A percentile compares a stretch with the other conserved stretches of the same genome.
phyloP scores from a whole-genome alignment of 306 rosid species.

The Quercus alba region DNA sequence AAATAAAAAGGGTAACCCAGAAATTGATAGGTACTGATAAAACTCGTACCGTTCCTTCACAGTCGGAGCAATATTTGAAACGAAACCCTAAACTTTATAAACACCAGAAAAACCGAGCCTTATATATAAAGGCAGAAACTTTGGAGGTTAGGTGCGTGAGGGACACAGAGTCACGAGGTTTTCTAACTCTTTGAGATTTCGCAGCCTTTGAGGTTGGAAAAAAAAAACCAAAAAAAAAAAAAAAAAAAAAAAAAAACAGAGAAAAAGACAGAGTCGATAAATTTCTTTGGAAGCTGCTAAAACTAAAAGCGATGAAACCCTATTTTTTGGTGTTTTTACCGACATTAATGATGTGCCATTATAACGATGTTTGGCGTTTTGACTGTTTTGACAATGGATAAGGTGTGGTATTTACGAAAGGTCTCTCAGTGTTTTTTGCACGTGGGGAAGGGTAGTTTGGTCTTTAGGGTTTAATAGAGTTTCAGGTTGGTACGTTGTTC shows the following conservation, averaged over 20 bases:
- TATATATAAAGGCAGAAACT: not conserved
- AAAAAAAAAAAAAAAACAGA: too few species aligned
- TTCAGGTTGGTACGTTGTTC: not conserved
- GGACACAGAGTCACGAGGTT: constrained; percentile 4
- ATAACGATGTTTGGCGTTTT: too few species aligned
- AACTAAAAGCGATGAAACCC: not conserved
- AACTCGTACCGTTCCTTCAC: constrained; percentile 16
- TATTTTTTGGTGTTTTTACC: not conserved
- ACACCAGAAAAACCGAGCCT: not conserved
- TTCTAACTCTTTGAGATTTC: constrained; percentile 5
- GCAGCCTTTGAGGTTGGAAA: not conserved
- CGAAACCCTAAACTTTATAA: constrained; percentile 28
- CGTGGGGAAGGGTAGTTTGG: constrained; percentile 7
- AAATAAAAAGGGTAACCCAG: not conserved
- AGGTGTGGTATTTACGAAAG: not conserved
- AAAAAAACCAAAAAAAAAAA: too few species aligned
- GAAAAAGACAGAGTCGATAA: not conserved
- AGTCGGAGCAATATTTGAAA: constrained; percentile 5
- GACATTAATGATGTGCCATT: too few species aligned
- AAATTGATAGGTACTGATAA: not conserved
- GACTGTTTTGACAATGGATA: not conserved
- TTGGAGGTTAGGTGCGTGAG: constrained; percentile 31
- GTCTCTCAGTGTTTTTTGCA: not conserved
- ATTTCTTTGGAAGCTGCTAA: not conserved
- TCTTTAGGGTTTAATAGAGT: not conserved